phyloP scores from a whole-genome alignment of 1,284 basidiomycete genomes.

The Cryptococcus sp. region DNA sequence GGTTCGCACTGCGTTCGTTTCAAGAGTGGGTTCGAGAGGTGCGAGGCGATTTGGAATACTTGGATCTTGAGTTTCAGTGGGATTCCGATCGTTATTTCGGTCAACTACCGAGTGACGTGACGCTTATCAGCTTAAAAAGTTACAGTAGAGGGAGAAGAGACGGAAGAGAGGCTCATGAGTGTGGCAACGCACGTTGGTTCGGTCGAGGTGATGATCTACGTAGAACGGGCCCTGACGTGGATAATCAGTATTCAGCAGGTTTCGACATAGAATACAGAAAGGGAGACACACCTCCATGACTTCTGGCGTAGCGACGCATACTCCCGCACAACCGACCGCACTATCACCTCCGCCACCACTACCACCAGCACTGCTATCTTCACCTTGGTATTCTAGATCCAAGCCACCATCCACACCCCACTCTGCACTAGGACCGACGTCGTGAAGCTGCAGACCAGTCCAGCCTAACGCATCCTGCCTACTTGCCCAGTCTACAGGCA shows the following conservation, averaged over 20 bases:
- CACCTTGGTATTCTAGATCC: not conserved
- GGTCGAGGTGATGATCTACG: constrained; percentile 19
- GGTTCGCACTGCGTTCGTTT: constrained; percentile 14
- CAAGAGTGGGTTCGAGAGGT: constrained; percentile 7
- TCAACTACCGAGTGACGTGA: constrained; percentile 11
- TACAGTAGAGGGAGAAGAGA: no score
- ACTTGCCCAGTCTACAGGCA: constrained; percentile 18
- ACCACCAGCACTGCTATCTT: no score
- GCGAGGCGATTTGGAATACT: constrained; percentile 19
- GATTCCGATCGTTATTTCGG: constrained; percentile 20
- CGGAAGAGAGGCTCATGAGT: not conserved
- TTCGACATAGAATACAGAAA: not conserved
- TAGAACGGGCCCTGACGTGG: constrained; percentile 28
- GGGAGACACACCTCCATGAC: constrained; percentile 18
- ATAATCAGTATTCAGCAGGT: not conserved
- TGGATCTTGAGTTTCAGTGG: constrained; percentile 20
- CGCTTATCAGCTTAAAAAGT: not conserved
- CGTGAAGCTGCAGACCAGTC: not conserved
- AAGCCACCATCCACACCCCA: no score
- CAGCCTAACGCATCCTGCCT: constrained; percentile 17
- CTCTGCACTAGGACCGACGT: not conserved
- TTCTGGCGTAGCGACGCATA: constrained; percentile 21
- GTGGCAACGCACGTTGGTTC: constrained; percentile 8
- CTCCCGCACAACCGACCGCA: constrained; percentile 16
- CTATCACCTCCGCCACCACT: constrained; percentile 2